Evolutionary conservation across 1,139 yeast genomes (phyloP), one percentile per base, ranked within the genome.

Genomic region (Protomyces inouyei): DNA sequence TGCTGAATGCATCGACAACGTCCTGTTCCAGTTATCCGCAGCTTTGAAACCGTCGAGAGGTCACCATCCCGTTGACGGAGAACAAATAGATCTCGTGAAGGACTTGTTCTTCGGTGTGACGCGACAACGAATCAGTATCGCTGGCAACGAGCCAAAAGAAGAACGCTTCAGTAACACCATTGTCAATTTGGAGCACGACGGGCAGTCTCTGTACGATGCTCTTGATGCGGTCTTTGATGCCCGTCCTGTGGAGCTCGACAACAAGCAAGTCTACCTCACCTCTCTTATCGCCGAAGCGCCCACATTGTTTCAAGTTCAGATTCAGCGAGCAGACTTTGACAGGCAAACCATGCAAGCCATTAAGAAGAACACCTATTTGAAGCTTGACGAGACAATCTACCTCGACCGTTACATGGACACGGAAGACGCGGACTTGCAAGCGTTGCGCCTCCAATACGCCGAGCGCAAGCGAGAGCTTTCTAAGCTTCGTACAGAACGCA

Each of bases 1-100:
- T 18, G 90, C 97, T 0, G 98, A 93, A 73, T 92, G 98, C 75
- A 91, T 93, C 71, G 96, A 92, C 65, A 93, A 93, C 74, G 97
- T 93, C 3, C 79, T 92, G n/a, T 88, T 86, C 69, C 98, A 92
- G 73, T 78, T 92, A 37, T 97, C 92, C 72, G 89, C 96, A n/a
- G 95, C 97, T 0, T 79, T 88, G 67, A 84, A 83, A 57, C 96
- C 97, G 0, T 79, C 79, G 14, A 74, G 74, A 1, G 76, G 87
- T 45, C 48, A 43, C 18, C 88, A 85, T 64, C 84, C 82, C 2
- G 72, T 71, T 0, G 95, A 88, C 71, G 86, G 88, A 23, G 97
- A 92, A 72, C 97, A 92, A 72, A 74, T 80, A 57, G 98, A 92
- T 75, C 74, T 89, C 54, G 81, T 92, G 57, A 92, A 92, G 72